Percentiles rank a stretch among this genome's conserved stretches.
Evolutionary conservation across 2,329 filamentous ascomycete genomes (phyloP).

Genomic region (Botryotinia globosa): DNA sequence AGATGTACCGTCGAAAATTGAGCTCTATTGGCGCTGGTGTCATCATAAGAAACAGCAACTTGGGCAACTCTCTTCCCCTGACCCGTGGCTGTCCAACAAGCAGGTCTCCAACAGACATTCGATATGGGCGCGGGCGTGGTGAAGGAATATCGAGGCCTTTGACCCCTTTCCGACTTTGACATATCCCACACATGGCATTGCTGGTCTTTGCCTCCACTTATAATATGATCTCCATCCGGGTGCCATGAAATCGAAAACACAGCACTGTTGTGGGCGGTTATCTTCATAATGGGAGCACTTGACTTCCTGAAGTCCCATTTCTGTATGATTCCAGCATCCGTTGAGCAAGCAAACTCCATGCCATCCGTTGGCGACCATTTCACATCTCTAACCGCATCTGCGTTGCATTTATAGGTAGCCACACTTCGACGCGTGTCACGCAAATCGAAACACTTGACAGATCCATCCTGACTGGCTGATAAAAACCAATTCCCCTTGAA

Average conservation of each 20-base stretch:
- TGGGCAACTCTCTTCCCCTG: constrained; percentile 59
- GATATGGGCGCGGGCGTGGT: constrained; percentile 59
- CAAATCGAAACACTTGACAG: constrained; percentile 60
- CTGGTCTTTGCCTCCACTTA: constrained; percentile 61
- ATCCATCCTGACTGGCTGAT: constrained; percentile 62
- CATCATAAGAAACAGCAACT: constrained; percentile 61
- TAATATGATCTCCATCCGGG: constrained; percentile 62
- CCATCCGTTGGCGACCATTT: constrained; percentile 63
- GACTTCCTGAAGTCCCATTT: constrained; percentile 63
- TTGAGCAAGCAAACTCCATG: constrained; percentile 61
- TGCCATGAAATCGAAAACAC: constrained; percentile 65
- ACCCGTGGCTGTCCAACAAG: constrained; percentile 62
- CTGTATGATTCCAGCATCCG: constrained; percentile 58
- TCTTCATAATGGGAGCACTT: constrained; percentile 52
- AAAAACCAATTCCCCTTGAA: constrained; percentile 56
- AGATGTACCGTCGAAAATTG: constrained; percentile 60
- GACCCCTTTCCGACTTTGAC: constrained; percentile 57
- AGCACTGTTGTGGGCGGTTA: constrained; percentile 60
- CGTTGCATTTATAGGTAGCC: constrained; percentile 48
- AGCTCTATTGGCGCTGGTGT: constrained; percentile 51
- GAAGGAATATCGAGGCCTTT: constrained; percentile 62
- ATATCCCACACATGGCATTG: constrained; percentile 66
- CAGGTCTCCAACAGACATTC: constrained; percentile 60
- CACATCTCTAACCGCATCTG: constrained; percentile 59
- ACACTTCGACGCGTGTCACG: constrained; percentile 50